Base-by-base conservation (phyloP, 768 basidiomycete genomes). In the Tubosaeta sp. region DNA sequence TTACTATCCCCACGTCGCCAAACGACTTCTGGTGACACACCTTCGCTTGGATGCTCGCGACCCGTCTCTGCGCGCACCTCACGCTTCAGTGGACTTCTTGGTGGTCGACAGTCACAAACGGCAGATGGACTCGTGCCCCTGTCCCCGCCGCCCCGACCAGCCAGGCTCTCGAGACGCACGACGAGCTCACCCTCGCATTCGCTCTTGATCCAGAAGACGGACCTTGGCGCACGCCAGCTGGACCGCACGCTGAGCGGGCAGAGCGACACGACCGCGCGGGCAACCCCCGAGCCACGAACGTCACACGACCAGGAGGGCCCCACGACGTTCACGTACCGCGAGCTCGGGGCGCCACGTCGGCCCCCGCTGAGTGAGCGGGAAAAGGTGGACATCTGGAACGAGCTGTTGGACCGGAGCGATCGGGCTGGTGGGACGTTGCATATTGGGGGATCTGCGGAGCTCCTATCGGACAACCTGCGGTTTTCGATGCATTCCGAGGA, bases 381-480 rank as follows among this genome's bases (percentile, higher is more conserved):
- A 69, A 90, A 90, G 71, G 76, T 77, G 7, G 79, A 76, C 12
- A 79, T 78, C 59, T 90, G 86, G 87, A 77, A 86, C 49, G 82
- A 83, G 53, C 59, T 90, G 48, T 66, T 89, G 53, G 76, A 79
- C 62, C 73, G 77, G 57, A 88, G 87, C 59, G 84, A 76, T 36
- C 67, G 68, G 45, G 88, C 88, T 1, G 88, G 88, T 1, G 88
- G 88, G 39, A 90, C 88, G 46, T 62, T 90, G 48, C 84, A 82
- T 57, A 61, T 89, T 6, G 50, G 58, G 10, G 71, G 73, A 8
- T 42, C 50, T 19, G 52, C 25, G 6, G 72, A 69, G 18, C 66
- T 80, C 46, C 60, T 77, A 59, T 76, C 77, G 48, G 77, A 78
- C 51, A 68, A 51, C 24, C 43, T 76, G 24, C 67, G 73, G 8